These are phyloP conservation scores for Ambrosiella cleistominuta DNA, from an alignment of 2,329 filamentous ascomycete genomes.

Conservation along the genomic window DNA sequence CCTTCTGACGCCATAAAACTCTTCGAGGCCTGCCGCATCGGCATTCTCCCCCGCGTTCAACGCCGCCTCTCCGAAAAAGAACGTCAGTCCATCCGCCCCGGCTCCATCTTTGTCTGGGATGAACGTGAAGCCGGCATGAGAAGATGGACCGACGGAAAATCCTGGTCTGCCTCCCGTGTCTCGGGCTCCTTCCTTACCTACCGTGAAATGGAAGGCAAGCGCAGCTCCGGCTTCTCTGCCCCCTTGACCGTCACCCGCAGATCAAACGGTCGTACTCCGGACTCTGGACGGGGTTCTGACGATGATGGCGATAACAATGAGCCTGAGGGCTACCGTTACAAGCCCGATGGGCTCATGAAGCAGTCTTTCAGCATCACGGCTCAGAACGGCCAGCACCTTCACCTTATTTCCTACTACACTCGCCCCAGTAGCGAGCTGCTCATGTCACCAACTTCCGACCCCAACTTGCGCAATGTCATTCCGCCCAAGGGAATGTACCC, in stretches of 20 bases:
- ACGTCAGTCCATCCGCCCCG: slow-evolving; percentile 84
- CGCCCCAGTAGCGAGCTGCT: slow-evolving; percentile 56
- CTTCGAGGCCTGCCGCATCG: slow-evolving; percentile 90
- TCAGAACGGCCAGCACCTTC: slow-evolving; percentile 69
- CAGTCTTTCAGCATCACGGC: slow-evolving; percentile 99
- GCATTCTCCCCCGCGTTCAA: slow-evolving; percentile 79
- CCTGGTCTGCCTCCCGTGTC: slow-evolving; percentile 93
- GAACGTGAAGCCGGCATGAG: slow-evolving; percentile 96
- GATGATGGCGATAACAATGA: slow-evolving; percentile 73
- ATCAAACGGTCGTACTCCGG: slow-evolving; percentile 55
- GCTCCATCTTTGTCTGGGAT: slow-evolving; percentile 99
- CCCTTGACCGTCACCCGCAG: slow-evolving; percentile 24
- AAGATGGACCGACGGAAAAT: slow-evolving; percentile 96
- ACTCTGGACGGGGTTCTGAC: slow-evolving; percentile 64
- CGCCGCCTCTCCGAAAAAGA: slow-evolving; percentile 90
- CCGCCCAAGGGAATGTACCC: slow-evolving; percentile 93
- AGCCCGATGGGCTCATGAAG: slow-evolving; percentile 95
- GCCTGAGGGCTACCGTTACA: slow-evolving; percentile 83
- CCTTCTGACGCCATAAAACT: slow-evolving; percentile 92
- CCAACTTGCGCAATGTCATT: slow-evolving; percentile 60
- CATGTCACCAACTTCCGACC: slow-evolving; percentile 66
- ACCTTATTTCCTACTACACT: slow-evolving; percentile 94
- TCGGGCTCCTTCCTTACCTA: slow-evolving; percentile 97
- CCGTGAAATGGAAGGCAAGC: slow-evolving; percentile 96
- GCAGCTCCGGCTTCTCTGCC: slow-evolving; percentile 57